A percentile compares a stretch with the other conserved stretches of the same genome.
These are phyloP conservation scores for Trametes pubescens DNA, from an alignment of 1,284 basidiomycete species.

Conservation along the genomic window DNA sequence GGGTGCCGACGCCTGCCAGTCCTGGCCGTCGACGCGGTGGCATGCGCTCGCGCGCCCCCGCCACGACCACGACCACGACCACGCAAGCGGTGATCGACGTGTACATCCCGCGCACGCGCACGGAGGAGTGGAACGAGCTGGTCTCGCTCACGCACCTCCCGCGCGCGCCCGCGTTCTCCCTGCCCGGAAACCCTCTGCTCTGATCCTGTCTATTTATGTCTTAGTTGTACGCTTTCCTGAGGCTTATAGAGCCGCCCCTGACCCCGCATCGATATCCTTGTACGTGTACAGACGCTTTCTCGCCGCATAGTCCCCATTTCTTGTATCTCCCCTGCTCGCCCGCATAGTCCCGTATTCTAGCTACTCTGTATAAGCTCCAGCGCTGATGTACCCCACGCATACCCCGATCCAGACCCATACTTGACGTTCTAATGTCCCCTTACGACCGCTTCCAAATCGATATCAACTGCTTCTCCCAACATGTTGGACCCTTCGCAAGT, in stretches of 20 bases:
- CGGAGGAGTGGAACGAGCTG: constrained; percentile 27
- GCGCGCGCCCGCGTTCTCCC: background rate
- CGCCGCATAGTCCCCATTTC: background rate
- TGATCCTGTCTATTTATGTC: background rate
- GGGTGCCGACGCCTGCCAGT: background rate
- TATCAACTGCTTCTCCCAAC: background rate
- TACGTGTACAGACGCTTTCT: background rate
- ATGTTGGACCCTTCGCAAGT: background rate
- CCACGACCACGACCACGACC: background rate
- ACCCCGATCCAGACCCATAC: too few species aligned
- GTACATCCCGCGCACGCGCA: constrained; percentile 14
- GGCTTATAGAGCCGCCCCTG: background rate
- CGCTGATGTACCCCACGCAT: too few species aligned
- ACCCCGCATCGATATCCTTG: background rate
- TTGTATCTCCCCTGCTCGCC: background rate
- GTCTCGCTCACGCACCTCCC: constrained; percentile 20
- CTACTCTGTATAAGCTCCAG: too few species aligned
- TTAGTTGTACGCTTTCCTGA: background rate
- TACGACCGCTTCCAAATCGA: too few species aligned
- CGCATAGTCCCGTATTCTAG: too few species aligned
- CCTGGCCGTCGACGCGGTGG: background rate
- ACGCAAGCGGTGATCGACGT: constrained; percentile 8
- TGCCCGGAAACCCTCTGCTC: background rate
- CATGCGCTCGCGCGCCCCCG: too few species aligned
- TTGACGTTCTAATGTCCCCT: too few species aligned